Evolutionary conservation across 805 yeast genomes (phyloP).

Genomic region (Candida anglica): DNA sequence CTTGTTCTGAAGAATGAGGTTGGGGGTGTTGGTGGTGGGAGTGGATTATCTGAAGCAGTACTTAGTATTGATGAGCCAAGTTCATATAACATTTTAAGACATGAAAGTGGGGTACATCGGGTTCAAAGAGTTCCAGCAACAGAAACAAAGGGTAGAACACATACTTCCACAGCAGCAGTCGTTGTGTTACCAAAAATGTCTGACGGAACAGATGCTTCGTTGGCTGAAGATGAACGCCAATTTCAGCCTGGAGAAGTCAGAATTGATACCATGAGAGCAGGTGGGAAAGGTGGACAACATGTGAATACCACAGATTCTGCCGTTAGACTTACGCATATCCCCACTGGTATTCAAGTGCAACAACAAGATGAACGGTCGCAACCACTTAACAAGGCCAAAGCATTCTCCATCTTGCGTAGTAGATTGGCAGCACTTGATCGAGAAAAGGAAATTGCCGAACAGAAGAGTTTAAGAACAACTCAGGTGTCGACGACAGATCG

Average conservation of each 20-base stretch:
- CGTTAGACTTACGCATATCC: slow-evolving; percentile 85
- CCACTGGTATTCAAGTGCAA: slow-evolving; percentile 82
- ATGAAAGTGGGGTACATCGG: slow-evolving; percentile 94
- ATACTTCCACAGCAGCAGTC: slow-evolving; percentile 95
- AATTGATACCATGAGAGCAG: slow-evolving; percentile 94
- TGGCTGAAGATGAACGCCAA: slow-evolving; percentile 54
- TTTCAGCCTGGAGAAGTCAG: slow-evolving; percentile 86
- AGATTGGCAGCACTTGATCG: slow-evolving; percentile 80
- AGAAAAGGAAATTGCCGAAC: slow-evolving; percentile 58
- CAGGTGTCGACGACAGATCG: slow-evolving; percentile 90
- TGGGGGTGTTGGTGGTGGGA: slow-evolving; percentile 56
- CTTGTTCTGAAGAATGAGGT: slow-evolving; percentile 55
- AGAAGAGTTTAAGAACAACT: slow-evolving; percentile 62
- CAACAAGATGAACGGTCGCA: slow-evolving; percentile 97
- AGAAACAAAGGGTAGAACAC: slow-evolving; percentile 89
- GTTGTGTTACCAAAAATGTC: slow-evolving; percentile 84
- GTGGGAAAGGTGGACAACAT: slow-evolving; percentile 98
- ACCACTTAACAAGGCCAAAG: slow-evolving; percentile 90
- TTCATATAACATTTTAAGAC: slow-evolving; percentile 65
- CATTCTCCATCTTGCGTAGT: slow-evolving; percentile 76
- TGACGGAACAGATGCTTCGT: slow-evolving; percentile 46
- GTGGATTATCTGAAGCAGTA: slow-evolving; percentile 77
- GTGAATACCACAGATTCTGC: slow-evolving; percentile 98
- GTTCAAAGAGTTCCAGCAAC: slow-evolving; percentile 94
- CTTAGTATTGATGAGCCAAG: slow-evolving; percentile 68